A percentile compares a stretch with the other conserved stretches of the same genome.
phyloP scores from a whole-genome alignment of 768 basidiomycete genomes.

The Coprinopsis cinerea region DNA sequence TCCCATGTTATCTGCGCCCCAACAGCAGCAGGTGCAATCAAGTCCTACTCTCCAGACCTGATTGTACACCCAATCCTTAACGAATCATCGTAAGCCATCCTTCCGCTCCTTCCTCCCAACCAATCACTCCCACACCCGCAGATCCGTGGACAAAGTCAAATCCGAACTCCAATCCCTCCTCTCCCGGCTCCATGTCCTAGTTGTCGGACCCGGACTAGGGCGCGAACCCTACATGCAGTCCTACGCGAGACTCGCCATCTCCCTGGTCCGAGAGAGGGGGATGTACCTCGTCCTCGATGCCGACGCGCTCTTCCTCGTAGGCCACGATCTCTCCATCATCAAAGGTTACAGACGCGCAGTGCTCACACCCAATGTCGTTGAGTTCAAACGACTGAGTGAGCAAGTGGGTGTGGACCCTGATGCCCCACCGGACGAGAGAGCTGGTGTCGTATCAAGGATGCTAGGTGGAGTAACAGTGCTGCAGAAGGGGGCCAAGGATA shows the following conservation, averaged over 20 bases:
- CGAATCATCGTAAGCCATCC: constrained; percentile 50
- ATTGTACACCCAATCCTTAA: constrained; percentile 93
- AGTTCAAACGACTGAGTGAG: constrained; percentile 83
- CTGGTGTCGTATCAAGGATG: constrained; percentile 60
- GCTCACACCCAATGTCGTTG: constrained; percentile 90
- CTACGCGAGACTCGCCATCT: constrained; percentile 71
- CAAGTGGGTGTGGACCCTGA: constrained; percentile 57
- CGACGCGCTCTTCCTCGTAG: constrained; percentile 82
- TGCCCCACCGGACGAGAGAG: constrained; percentile 48
- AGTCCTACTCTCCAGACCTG: constrained; percentile 93
- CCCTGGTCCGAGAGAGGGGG: constrained; percentile 61
- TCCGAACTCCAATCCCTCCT: constrained; percentile 61
- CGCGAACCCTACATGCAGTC: constrained; percentile 86
- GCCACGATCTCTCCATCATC: constrained; percentile 67
- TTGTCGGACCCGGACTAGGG: constrained; percentile 93
- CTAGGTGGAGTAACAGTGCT: constrained; percentile 88
- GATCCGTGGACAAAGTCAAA: constrained; percentile 42
- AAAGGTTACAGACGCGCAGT: constrained; percentile 84
- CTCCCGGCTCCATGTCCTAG: constrained; percentile 82
- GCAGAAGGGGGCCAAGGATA: constrained; percentile 80
- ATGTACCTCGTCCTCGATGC: constrained; percentile 95
- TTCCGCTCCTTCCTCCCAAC: background rate
- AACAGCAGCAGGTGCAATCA: constrained; percentile 86
- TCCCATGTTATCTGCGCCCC: constrained; percentile 98
- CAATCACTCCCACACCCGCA: constrained; percentile 19